Conservation (phyloP, 768 basidiomycete genomes). For the Mycena latifolia region DNA sequence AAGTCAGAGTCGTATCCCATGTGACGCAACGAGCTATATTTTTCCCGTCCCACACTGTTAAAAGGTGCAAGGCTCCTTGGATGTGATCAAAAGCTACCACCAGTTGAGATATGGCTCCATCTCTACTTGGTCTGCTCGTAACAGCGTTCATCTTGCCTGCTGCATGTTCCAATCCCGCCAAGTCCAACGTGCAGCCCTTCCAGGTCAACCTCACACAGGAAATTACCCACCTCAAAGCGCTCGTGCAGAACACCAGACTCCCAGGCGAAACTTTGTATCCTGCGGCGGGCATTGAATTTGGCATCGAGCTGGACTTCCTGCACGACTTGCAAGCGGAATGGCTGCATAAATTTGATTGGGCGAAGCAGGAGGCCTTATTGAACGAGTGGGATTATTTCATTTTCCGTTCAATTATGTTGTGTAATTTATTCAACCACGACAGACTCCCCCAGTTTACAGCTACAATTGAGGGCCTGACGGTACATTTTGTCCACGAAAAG, state of each 20-base stretch:
- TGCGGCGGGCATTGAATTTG: constrained; percentile 8
- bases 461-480: constrained; percentile 27
- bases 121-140: background rate
- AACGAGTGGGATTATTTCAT: background rate
- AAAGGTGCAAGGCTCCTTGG: too few relatives aligned
- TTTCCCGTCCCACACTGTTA: too few relatives aligned
- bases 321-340: constrained; percentile 13
- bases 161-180: background rate
- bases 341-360: constrained; percentile 14
- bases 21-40: too few relatives aligned
- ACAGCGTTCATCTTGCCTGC: background rate
- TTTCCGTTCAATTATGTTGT: constrained; percentile 2
- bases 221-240: constrained; percentile 5
- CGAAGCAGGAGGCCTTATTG: constrained; percentile 10
- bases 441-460: constrained; percentile 31
- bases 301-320: constrained; percentile 17
- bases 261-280: constrained; percentile 18
- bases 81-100: too few relatives aligned
- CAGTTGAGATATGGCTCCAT: constrained; percentile 3
- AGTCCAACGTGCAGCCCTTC: constrained; percentile 11
- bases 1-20: too few relatives aligned
- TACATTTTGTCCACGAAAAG: constrained; percentile 27
- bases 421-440: background rate
- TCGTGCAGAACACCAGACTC: constrained; percentile 15
- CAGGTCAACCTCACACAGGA: background rate